A percentile compares a stretch with the other conserved stretches of the same genome.
Evolutionary conservation across 768 basidiomycete genomes (phyloP).

Genomic region (Xerocomellus amylosporus): DNA sequence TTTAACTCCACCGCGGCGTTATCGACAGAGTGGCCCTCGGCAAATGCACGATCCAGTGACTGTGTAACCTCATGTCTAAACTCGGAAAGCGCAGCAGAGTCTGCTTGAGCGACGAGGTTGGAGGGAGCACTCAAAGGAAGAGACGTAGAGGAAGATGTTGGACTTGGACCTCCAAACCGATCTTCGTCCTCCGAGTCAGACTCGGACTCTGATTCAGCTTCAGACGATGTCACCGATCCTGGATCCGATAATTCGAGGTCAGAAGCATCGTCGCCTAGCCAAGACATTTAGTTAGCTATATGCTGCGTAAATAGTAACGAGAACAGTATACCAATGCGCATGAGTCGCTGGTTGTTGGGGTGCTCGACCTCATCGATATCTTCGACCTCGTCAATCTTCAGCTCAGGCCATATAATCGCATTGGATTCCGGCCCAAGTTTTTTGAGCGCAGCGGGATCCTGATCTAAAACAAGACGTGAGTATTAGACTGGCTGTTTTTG

Average conservation of each 20-base stretch:
- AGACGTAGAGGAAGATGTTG: constrained; percentile 49
- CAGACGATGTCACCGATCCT: constrained; percentile 53
- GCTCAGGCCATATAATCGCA: constrained; percentile 79
- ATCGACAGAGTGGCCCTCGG: constrained; percentile 87
- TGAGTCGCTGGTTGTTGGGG: constrained; percentile 68
- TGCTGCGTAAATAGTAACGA: background rate
- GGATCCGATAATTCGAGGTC: constrained; percentile 63
- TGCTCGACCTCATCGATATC: constrained; percentile 60
- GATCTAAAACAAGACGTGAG: constrained; percentile 38
- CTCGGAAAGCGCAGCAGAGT: constrained; percentile 55
- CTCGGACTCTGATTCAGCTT: constrained; percentile 43
- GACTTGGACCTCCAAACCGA: constrained; percentile 31
- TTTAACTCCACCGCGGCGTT: constrained; percentile 94
- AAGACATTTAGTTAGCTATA: constrained; percentile 1
- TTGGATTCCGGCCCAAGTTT: constrained; percentile 68
- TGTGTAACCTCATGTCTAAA: constrained; percentile 76
- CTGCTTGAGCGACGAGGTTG: constrained; percentile 36
- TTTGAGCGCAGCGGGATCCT: constrained; percentile 41
- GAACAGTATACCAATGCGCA: constrained; percentile 61
- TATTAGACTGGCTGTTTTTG: background rate
- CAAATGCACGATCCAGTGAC: constrained; percentile 88
- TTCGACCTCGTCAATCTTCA: constrained; percentile 56
- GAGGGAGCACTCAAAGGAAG: constrained; percentile 41
- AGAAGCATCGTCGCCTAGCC: constrained; percentile 52
- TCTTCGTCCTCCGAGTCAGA: constrained; percentile 42